Evolutionary conservation across 2,329 filamentous ascomycete genomes (phyloP), one percentile per base, ranked within the genome.

Genomic region (Sporothrix globosa): DNA sequence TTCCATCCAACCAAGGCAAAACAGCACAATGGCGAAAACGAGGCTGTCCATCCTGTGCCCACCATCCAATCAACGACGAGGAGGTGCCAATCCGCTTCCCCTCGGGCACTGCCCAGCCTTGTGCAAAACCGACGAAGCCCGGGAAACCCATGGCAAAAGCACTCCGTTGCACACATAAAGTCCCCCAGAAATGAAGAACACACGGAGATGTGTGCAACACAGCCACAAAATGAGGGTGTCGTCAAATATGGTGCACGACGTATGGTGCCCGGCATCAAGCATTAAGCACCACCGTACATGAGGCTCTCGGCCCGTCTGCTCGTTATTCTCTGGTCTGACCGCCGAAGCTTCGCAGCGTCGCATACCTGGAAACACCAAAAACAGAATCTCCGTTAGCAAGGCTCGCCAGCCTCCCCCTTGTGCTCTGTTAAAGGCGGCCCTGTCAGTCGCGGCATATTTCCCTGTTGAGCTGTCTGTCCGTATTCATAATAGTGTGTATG

Each of bases 1-100:
- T n/a, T 34, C 34, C 34, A 34, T 34, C 7, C 34, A 34, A 34
- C 34, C 34, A 34, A 9, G 34, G 30, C 4, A 7, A 34, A 61
- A 44, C 56, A 61, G 56, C 56, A 61, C 39, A 27, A 27, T 27
- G 6, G 11, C 11, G n/a, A 46, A 63, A 63, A 63, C 39, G 58
- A 63, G 58, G 58, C 58, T 44, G 56, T 21, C 58, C 58, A 14
- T 27, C n/a, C 9, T 24, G 39, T n/a, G 48, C 19, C 30, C 2
- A 21, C 11, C 30, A 58, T 46, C 58, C 58, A 63, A 46, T 9
- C 58, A 19, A 63, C 6, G 11, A 27, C 5, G 13, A 7, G 24
- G 17, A 44, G 39, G 58, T 27, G 34, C n/a, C 4, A 44, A 44
- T 13, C 19, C 17, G 9, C 10, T 4, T 34, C 39, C 21, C 58